Percentiles rank a stretch among this genome's conserved stretches.
phyloP scores from a whole-genome alignment of 306 rosid species.

The Vicia sativa region DNA sequence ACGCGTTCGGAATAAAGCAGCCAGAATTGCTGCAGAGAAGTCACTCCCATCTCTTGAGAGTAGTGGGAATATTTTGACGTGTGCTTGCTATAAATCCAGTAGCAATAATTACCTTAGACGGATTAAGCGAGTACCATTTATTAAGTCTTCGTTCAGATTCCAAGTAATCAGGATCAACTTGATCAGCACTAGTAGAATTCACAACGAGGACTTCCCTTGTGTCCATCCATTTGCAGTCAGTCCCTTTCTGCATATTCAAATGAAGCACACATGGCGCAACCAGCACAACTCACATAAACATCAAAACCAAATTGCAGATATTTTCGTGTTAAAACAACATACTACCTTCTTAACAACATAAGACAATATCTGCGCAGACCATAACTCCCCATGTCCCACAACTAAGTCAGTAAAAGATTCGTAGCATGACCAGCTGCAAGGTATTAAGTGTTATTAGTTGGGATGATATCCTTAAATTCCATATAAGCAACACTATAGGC shows the following conservation, averaged over 20 bases:
- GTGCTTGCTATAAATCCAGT: slow-evolving; percentile 97
- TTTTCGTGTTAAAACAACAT: slow-evolving; percentile 21
- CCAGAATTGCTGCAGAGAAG: slow-evolving; percentile 98
- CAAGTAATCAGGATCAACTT: slow-evolving; percentile 79
- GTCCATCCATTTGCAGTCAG: slow-evolving; percentile 88
- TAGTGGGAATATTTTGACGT: slow-evolving; percentile 75
- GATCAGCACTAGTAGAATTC: slow-evolving; percentile 72
- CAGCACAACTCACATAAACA: slow-evolving; percentile 25
- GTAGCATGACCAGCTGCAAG: slow-evolving; percentile 94
- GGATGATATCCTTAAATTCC: slow-evolving; percentile 7
- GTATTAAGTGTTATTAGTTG: slow-evolving; percentile 39
- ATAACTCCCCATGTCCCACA: slow-evolving; percentile 90
- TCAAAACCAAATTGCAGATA: not conserved
- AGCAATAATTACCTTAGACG: slow-evolving; percentile 65
- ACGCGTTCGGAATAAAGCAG: slow-evolving; percentile 65
- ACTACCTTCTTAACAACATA: slow-evolving; percentile 64
- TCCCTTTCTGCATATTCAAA: slow-evolving; percentile 60
- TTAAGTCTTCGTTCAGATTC: slow-evolving; percentile 59
- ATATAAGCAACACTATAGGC: slow-evolving; percentile 1
- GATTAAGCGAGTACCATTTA: slow-evolving; percentile 73
- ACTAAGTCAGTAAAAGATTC: slow-evolving; percentile 92
- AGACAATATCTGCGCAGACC: slow-evolving; percentile 87
- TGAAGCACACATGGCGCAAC: slow-evolving; percentile 24
- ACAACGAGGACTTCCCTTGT: slow-evolving; percentile 92
- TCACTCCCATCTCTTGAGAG: slow-evolving; percentile 99